Base-by-base conservation (phyloP, 306 rosid species). In the Mimosa pudica region DNA sequence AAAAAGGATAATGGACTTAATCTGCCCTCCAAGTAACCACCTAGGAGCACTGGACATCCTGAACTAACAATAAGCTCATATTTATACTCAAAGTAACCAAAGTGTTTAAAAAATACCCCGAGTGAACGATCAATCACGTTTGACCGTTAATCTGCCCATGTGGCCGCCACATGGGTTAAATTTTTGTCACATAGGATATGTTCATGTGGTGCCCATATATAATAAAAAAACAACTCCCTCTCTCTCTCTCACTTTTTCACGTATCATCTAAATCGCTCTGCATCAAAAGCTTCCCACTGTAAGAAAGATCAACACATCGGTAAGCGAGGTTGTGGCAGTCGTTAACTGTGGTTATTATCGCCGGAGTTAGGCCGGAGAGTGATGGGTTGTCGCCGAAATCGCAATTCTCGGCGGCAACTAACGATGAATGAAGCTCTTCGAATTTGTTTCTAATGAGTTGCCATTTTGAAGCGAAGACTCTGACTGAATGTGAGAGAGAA, bases 251-350 rank as follows among this genome's bases (percentile, higher is more conserved):
- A 24, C 30, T 24, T 24, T 24, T 24, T 24, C 81, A 83, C 42
- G 86, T 77, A 48, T 85, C 87, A 73, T 92, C 94, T 86, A 94
- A 86, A 76, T 94, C 98, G 82, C 97, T 92, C 87, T 92, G 98
- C 98, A 94, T 94, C 84, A 94, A 83, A 14, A 94, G 95, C 92
- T 94, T 94, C 68, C 98, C 98, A 48, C 94, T 87, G 81, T 86
- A 94, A 0, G 98, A 90, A 10, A 92, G 86, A 70, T 92, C 94
- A 58, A 88, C 82, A 70, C 98, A 94, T 9, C 92, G 98, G 18
- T 86, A 87, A 38, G 92, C 95, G 41, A 90, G 89, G 54, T 88
- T 90, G 78, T 84, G 75, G 79, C 91, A 90, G 79, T 93, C 96
- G 24, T 82, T 83, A 36, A 78, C 75, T 16, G 97, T 86, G 7